phyloP scores from a whole-genome alignment of 208 protist species.

The Trypanosoma mega region DNA sequence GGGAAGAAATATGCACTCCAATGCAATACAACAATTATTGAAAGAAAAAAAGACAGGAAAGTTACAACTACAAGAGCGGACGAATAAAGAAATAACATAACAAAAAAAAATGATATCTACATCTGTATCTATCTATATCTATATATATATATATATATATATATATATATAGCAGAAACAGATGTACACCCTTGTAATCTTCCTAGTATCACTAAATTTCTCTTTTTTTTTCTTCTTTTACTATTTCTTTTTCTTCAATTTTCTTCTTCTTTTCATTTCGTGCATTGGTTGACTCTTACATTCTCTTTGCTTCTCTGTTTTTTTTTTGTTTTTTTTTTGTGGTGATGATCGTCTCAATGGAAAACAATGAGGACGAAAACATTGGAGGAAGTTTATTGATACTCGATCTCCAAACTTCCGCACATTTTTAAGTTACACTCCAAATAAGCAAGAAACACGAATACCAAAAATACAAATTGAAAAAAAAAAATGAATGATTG shows the following conservation, averaged over 20 bases:
- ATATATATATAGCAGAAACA: neutral
- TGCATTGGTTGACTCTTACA: no score
- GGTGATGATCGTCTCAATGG: neutral
- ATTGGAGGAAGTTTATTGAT: no score
- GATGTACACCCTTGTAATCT: neutral
- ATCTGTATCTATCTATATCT: neutral
- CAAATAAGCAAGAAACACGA: no score
- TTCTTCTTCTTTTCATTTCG: no score
- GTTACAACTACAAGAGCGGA: no score
- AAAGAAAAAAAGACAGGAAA: constrained; percentile 1
- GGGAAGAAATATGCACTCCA: neutral
- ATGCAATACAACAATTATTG: neutral
- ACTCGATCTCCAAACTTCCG: no score
- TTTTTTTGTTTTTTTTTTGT: constrained; percentile 7
- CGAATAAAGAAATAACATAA: no score
- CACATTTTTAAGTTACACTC: no score
- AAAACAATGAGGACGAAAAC: neutral
- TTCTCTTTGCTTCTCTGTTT: neutral
- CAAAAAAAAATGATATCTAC: neutral
- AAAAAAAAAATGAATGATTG: no score
- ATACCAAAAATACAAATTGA: no score
- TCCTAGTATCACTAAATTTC: neutral
- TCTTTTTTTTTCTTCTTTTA: constrained; percentile 4
- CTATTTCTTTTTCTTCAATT: neutral
- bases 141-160: constrained; percentile 8